Evolutionary conservation across 352 stramenopile genomes (phyloP).

Genomic region (Pythium phragmiticola): DNA sequence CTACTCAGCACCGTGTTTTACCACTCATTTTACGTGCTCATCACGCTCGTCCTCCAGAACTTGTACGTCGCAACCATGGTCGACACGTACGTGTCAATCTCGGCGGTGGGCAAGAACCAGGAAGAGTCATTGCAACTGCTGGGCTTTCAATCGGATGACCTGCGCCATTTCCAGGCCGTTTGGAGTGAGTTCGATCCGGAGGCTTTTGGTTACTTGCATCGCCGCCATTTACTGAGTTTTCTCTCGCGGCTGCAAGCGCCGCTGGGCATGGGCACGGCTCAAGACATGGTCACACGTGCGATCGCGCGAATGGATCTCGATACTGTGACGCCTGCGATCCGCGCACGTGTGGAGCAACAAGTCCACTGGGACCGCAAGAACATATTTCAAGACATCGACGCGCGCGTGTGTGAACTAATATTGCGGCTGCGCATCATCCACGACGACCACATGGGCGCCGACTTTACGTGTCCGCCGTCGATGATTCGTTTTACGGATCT

Average conservation of each 20-base stretch:
- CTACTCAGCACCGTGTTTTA: conserved; percentile 71
- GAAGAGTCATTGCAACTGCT: conserved; percentile 57
- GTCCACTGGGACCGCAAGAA: conserved; percentile 53
- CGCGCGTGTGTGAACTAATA: conserved; percentile 60
- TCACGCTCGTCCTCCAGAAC: conserved; percentile 79
- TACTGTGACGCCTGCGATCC: conserved; percentile 33
- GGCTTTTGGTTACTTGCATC: conserved; percentile 70
- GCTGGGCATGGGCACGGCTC: conserved; percentile 46
- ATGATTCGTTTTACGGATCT: conserved; percentile 82
- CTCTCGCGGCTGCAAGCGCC: conserved; percentile 51
- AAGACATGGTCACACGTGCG: conserved; percentile 24
- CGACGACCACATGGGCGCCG: conserved; percentile 44
- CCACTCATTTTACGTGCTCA: conserved; percentile 78
- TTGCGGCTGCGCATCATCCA: conserved; percentile 62
- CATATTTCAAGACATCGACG: conserved; percentile 70
- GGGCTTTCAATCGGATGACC: conserved; percentile 57
- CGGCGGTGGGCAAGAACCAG: conserved; percentile 54
- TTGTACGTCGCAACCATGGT: conserved; percentile 82
- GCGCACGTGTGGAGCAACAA: conserved; percentile 34
- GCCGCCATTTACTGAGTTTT: conserved; percentile 61
- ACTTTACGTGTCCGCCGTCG: conserved; percentile 44
- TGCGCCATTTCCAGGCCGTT: conserved; percentile 60
- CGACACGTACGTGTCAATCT: conserved; percentile 79
- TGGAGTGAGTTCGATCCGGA: conserved; percentile 80
- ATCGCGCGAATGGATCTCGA: conserved; percentile 30